Evolutionary conservation across 2,329 filamentous ascomycete genomes (phyloP).

Genomic region (Colletotrichum melonis): DNA sequence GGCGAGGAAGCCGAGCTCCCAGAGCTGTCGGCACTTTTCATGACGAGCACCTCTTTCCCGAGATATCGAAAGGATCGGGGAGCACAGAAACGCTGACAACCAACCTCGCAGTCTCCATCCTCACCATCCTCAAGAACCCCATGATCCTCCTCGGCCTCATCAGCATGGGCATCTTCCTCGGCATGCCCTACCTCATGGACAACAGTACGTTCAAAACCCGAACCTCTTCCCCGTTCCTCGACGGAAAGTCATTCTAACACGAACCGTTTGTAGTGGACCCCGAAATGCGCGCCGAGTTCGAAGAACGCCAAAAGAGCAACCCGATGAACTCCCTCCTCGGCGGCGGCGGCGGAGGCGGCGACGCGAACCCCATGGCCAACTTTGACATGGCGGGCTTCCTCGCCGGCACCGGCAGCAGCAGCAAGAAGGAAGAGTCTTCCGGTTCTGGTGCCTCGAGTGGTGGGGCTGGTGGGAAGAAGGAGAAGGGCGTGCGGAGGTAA

Average conservation of each 20-base stretch:
- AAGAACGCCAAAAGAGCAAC: constrained; percentile 85
- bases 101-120: constrained; percentile 71
- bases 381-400: constrained; percentile 75
- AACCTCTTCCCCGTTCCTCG: not conserved
- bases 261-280: constrained; percentile 81
- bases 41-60: not conserved
- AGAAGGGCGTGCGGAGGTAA: constrained; percentile 53
- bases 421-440: constrained; percentile 55
- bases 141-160: constrained; percentile 95
- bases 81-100: not conserved
- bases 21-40: not conserved
- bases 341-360: constrained; percentile 40
- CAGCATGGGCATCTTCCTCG: constrained; percentile 85
- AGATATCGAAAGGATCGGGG: not conserved
- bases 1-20: not conserved
- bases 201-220: constrained; percentile 76
- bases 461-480: constrained; percentile 47
- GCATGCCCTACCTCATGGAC: constrained; percentile 94
- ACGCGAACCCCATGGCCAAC: constrained; percentile 58
- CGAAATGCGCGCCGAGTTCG: constrained; percentile 93
- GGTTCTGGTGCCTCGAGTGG: constrained; percentile 40
- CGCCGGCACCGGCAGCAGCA: constrained; percentile 54
- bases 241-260: not conserved
- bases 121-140: constrained; percentile 89
- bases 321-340: constrained; percentile 70